Base-by-base conservation (phyloP, 2,329 filamentous ascomycete species). In the Trichoderma simmonsii region DNA sequence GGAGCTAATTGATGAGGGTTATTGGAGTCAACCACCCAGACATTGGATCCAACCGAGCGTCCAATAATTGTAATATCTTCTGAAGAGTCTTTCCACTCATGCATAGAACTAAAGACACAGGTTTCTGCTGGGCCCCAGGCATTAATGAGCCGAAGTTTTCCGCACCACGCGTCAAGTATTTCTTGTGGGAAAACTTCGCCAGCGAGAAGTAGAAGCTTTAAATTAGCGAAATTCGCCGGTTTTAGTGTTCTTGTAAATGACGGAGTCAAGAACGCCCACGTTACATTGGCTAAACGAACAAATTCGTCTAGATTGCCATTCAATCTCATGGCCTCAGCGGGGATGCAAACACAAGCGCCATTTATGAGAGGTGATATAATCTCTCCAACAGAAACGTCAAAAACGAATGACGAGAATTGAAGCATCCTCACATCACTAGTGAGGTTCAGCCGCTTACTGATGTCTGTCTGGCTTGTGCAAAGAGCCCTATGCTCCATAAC, bases 331-430 rank as follows among this genome's bases (percentile, higher is more conserved):
- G 59, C 66, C 11, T 64, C 57, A 1, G 68, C 71, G 1, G 75
- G 75, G 0, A 77, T 70, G 26, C 75, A 77, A 4, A 71, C 54
- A 43, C 67, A 70, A 34, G 48, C 71, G 24, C 71, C 71, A 21
- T 60, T 30, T 12, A 73, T 43, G 5, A 74, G 72, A 14, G 70
- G 54, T 3, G 66, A 43, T 5, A 74, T 36, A 7, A 74, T 73
- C 56, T 74, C 73, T 9, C 43, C 43, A 34, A 74, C 57, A 14
- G 70, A 70, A 15, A 71, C 70, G 21, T 76, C 75, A 12, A 74
- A 75, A 15, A 62, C 73, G 30, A 69, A 74, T 9, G 74, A 71
- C 9, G 74, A 72, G 60, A 76, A 75, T 3, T 76, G 70, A 18
- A 75, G 71, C 36, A 66, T 62, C 30, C 61, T 36, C 2, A 63